Evolutionary conservation across 352 stramenopile genomes (phyloP), one percentile per base, ranked within the genome.

Genomic region (Pythium chondricola): DNA sequence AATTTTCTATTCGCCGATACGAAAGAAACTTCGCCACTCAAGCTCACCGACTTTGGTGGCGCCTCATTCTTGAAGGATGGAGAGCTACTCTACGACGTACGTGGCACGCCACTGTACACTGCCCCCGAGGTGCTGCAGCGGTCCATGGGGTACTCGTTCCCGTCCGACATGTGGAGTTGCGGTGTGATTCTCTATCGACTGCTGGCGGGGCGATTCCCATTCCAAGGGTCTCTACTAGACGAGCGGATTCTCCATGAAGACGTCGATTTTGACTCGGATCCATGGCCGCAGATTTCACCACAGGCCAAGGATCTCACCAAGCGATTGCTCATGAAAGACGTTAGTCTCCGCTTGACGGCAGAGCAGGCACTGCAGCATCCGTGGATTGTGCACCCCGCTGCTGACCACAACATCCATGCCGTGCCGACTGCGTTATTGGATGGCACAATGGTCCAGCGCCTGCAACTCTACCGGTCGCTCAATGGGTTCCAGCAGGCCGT

Each of bases 91-190:
- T 56, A 67, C 16, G 64, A 80, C 18, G 55, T 90, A 13, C 69
- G 75, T 4, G 78, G 78, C 13, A 90, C 78, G 26, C 78, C 78
- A 17, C 33, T 90, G 31, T 90, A 88, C 52, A 90, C 78, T 17
- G 78, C 78, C 17, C 78, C 78, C 0, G 78, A 90, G 37, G 75
- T 90, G 18, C 66, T 90, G 3, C 49, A 68, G 9, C 44, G 21
- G 17, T 24, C 20, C 1, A 16, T 32, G 3, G 63, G 77, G 21
- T 87, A 90, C 52, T 66, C 73, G 35, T 82, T 81, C 37, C 78
- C 78, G 17, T 84, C 75, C 11, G 78, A 90, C 43, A 59, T 90
- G 45, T 90, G 78, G 78, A 90, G 78, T 44, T 90, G 75, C 40
- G 78, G 78, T 2, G 69, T 90, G 37, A 86, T 90, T 48, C 65